phyloP scores from a whole-genome alignment of 345 rosid species.

The Eucalyptus sp. region DNA sequence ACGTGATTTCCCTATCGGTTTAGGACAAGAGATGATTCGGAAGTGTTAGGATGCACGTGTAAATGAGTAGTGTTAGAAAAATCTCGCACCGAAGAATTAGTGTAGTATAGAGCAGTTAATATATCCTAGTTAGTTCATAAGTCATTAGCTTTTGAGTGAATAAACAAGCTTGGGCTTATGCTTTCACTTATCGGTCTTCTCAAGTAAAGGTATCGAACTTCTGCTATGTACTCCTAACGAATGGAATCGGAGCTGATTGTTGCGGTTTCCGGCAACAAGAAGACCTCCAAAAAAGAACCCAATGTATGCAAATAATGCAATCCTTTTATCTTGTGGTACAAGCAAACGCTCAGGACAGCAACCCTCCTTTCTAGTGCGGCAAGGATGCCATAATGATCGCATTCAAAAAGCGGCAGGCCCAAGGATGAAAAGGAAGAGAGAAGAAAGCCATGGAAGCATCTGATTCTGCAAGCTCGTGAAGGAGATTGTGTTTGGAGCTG shows the following conservation, averaged over 20 bases:
- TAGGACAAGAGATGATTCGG: not conserved
- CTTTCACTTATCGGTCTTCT: no score
- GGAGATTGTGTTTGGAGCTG: not conserved
- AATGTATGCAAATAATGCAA: not conserved
- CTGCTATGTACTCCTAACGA: no score
- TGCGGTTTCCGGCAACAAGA: no score
- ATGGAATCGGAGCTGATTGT: no score
- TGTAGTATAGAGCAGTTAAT: accelerated
- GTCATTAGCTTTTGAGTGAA: no score
- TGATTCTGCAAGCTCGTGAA: not conserved
- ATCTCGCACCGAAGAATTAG: accelerated
- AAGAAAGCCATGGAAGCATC: not conserved
- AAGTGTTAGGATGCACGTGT: no score
- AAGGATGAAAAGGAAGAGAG: not conserved
- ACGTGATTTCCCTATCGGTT: accelerated
- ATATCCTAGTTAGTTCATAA: no score
- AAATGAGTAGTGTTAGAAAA: no score
- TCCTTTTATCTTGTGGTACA: not conserved
- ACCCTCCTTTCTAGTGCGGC: not conserved
- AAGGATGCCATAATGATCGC: not conserved
- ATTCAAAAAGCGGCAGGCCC: not conserved
- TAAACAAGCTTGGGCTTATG: accelerated
- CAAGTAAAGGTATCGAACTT: no score
- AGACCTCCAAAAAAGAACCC: not conserved
- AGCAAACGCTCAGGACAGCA: not conserved